Base-by-base conservation (phyloP, 352 stramenopile genomes). In the Phytopythium helicoides region DNA sequence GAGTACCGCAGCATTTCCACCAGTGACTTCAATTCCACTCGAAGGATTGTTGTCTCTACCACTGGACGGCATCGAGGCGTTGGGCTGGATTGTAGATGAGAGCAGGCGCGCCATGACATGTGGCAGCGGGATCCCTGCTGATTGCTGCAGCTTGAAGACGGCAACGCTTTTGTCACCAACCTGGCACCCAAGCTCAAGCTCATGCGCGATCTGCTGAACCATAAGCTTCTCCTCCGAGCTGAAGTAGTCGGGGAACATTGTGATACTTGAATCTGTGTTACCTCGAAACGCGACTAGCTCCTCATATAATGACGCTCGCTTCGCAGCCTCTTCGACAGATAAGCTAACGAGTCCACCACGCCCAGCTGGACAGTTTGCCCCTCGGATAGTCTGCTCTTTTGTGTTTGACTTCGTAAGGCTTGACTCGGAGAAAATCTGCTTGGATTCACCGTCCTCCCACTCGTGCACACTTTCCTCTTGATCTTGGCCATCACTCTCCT, bases 221-320 rank as follows among this genome's bases (percentile, higher is more conserved):
- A 87, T 62, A 1, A 60, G 53, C 38, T 87, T 86, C 40, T 91
- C 77, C 2, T 84, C 65, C 6, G 54, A 46, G 6, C 59, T 69
- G 11, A 91, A 76, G 38, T 89, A 91, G 31, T 89, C 78, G 0
- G 81, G 81, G 40, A 89, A 91, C 37, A 84, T 70, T 21, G 61
- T 67, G 47, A 91, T 82, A 19, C 76, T 74, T 7, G 60, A 44
- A 11, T 89, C 78, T 16, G 37, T 42, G 48, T 72, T 76, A 1
- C 40, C 41, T 22, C 60, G 60, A 48, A 91, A 88, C 50, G 89
- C 77, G 18, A 68, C 56, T 15, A 91, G 68, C 52, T 91, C 81
- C 50, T 91, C 67, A 25, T 63, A 71, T 12, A 89, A 42, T 5
- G 79, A 81, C 19, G 64, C 56, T 1, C 66, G 56, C 48, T 78